Percentiles rank a stretch among this genome's conserved stretches.
Conservation (phyloP, 306 rosid genomes). For the Citrullus mucosospermus region DNA sequence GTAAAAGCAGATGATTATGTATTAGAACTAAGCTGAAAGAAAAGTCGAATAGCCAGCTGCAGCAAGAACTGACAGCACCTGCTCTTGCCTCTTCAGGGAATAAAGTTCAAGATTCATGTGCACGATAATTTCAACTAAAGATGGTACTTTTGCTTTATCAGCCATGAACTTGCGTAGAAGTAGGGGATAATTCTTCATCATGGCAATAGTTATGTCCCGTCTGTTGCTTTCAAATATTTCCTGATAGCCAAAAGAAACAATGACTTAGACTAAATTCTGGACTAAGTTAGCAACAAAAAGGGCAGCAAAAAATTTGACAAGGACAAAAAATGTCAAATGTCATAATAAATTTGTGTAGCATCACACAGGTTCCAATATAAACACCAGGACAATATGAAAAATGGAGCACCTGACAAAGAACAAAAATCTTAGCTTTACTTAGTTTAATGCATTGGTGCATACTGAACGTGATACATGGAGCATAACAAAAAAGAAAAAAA, state of each 20-base stretch:
- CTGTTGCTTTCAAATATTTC: constrained; percentile 68
- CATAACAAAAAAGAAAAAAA: background rate
- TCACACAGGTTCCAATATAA: background rate
- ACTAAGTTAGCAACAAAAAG: constrained; percentile 5
- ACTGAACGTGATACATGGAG: background rate
- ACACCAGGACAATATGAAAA: background rate
- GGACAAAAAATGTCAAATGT: background rate
- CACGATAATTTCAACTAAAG: constrained; percentile 62
- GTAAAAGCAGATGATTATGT: constrained; percentile 14
- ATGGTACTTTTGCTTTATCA: constrained; percentile 71
- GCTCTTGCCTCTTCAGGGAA: constrained; percentile 83
- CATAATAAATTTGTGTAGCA: background rate
- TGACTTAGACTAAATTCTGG: background rate
- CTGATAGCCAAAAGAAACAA: constrained; percentile 29
- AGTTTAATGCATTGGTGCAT: background rate
- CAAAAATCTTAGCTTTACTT: background rate
- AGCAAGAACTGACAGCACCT: constrained; percentile 30
- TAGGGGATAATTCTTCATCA: constrained; percentile 73
- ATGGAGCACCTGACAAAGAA: background rate
- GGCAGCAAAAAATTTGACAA: background rate
- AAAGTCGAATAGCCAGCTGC: constrained; percentile 12
- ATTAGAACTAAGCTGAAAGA: constrained; percentile 8
- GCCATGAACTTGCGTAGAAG: constrained; percentile 86
- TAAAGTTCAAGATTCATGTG: constrained; percentile 77
- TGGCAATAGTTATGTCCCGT: constrained; percentile 69